phyloP scores from a whole-genome alignment of 306 rosid genomes.

The Prunus fruticosa region DNA sequence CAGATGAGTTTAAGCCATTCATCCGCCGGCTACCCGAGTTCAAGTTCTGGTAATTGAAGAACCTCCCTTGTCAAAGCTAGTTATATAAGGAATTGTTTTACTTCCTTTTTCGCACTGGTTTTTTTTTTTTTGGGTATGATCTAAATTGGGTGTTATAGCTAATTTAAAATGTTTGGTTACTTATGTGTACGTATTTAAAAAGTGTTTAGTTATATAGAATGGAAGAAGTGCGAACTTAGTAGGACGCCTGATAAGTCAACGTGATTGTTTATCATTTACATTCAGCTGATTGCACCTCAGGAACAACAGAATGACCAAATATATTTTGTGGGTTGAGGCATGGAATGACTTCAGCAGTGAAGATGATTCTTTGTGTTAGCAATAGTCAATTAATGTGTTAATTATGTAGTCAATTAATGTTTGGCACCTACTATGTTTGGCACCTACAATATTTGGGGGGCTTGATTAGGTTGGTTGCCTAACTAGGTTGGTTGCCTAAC shows the following conservation, averaged over 20 bases:
- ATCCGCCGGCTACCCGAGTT: slow-evolving; percentile 79
- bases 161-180: neutral
- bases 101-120: neutral
- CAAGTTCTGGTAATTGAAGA: slow-evolving; percentile 55
- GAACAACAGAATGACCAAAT: neutral
- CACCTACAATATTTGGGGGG: too few species aligned
- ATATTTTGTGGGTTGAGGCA: neutral
- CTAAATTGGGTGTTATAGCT: neutral
- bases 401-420: too few species aligned
- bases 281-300: slow-evolving; percentile 7
- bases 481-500: too few species aligned
- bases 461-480: too few species aligned
- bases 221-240: neutral
- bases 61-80: slow-evolving; percentile 3
- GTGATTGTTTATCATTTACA: neutral
- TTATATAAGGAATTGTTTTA: neutral
- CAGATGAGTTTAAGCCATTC: slow-evolving; percentile 70
- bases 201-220: neutral
- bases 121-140: neutral
- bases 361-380: slow-evolving; percentile 11
- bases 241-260: neutral
- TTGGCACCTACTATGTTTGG: too few species aligned
- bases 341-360: neutral
- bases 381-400: too few species aligned
- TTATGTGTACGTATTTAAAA: neutral